Percentiles rank a stretch among this genome's conserved stretches.
Conservation (phyloP, 2,329 filamentous ascomycete genomes). For the Hysterium pulicare region DNA sequence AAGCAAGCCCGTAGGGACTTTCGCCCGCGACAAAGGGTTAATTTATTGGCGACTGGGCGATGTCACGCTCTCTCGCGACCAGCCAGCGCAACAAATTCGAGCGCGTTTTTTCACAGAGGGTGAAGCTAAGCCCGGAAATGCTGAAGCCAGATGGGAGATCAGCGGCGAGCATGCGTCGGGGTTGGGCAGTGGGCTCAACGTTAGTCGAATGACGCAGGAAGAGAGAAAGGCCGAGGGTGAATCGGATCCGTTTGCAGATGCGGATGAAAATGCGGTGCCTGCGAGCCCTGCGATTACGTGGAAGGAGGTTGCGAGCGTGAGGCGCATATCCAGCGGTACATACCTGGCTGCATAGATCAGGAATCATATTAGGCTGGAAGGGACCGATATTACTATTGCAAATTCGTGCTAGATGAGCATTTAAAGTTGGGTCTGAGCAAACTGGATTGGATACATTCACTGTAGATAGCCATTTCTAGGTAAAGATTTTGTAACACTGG, state of each 20-base stretch:
- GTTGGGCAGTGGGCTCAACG: conserved; percentile 62
- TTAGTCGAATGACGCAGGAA: conserved; percentile 41
- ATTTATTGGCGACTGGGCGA: conserved; percentile 81
- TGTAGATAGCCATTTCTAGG: neutral
- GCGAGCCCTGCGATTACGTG: conserved; percentile 24
- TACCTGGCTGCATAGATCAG: conserved; percentile 30
- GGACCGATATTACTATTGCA: neutral
- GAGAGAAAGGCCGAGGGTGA: conserved; percentile 40
- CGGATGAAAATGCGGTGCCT: conserved; percentile 37
- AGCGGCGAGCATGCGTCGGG: conserved; percentile 45
- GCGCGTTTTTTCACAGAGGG: conserved; percentile 76
- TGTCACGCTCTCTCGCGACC: conserved; percentile 60
- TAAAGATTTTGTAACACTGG: neutral
- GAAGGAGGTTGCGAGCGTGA: conserved; percentile 33
- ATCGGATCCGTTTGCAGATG: conserved; percentile 71
- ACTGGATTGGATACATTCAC: neutral
- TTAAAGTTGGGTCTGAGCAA: neutral
- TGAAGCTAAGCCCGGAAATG: conserved; percentile 66
- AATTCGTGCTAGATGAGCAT: neutral
- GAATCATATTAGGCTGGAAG: neutral
- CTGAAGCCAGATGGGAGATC: conserved; percentile 83
- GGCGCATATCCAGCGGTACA: conserved; percentile 36
- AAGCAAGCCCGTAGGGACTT: conserved; percentile 76
- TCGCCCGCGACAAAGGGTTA: conserved; percentile 70
- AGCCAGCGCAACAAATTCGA: conserved; percentile 68